These are phyloP conservation scores for Lasiosphaeris hirsuta DNA, from an alignment of 495 filamentous ascomycete genomes.

Conservation along the genomic window DNA sequence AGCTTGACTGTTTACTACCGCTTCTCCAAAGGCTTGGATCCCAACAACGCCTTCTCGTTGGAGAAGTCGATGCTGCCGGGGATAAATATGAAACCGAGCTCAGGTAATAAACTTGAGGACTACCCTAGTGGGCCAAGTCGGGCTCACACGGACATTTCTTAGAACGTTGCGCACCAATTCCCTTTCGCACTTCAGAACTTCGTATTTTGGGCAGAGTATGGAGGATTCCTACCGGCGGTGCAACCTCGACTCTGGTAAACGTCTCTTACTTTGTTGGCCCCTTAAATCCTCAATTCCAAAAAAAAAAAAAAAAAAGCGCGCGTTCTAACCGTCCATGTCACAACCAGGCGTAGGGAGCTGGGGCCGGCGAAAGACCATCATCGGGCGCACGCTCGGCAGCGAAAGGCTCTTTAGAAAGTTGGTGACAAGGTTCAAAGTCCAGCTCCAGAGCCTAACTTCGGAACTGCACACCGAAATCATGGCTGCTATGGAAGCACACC, in stretches of 20 bases:
- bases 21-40: constrained; percentile 2
- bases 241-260: constrained; percentile 21
- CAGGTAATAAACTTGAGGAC: background rate
- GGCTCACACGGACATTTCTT: background rate
- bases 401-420: constrained; percentile 23
- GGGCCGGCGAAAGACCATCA: constrained; percentile 29
- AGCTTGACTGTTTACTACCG: background rate
- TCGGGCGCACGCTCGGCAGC: constrained; percentile 17
- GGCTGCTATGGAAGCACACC: constrained; percentile 16
- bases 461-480: constrained; percentile 22
- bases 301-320: too few relatives aligned
- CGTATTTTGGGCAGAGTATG: constrained; percentile 36
- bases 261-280: background rate
- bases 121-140: background rate
- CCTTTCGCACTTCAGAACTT: constrained; percentile 31
- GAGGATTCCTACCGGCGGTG: constrained; percentile 24
- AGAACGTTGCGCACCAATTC: constrained; percentile 28
- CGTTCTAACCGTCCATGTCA: too few relatives aligned
- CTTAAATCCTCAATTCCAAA: too few relatives aligned
- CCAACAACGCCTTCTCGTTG: constrained; percentile 2
- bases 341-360: constrained; percentile 30
- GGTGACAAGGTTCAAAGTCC: constrained; percentile 17
- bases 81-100: constrained; percentile 7
- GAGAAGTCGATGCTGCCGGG: constrained; percentile 9
- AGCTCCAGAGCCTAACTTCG: constrained; percentile 18